Base-by-base conservation (phyloP, 352 stramenopile species). In the Pelagophyceae sp. region DNA sequence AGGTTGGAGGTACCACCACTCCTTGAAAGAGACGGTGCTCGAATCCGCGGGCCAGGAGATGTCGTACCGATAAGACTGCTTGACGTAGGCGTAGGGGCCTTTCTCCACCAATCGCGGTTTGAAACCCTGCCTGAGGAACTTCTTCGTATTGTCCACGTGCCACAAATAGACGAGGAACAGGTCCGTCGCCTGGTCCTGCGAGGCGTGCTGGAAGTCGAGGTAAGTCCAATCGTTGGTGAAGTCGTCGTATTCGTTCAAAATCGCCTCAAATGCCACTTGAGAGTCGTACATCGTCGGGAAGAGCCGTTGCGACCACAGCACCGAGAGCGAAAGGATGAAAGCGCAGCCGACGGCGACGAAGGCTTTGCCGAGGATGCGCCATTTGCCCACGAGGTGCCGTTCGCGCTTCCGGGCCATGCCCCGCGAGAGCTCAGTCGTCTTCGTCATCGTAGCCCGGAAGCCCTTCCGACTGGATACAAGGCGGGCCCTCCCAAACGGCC, bases 351-450 rank as follows among this genome's bases (percentile, higher is more conserved):
- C 23, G 3, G n/a, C 38, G 5, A 74, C 67, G 35, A 74, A 29
- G n/a, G 5, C 25, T 33, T 74, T 51, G 25, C 67, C 67, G 6
- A 74, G 5, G 1, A 60, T 33, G 1, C 67, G 31, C 3, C 17
- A 74, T n/a, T 31, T 50, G 1, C 6, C 17, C 35, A 31, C 17
- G 15, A 74, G 25, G 37, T 74, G 67, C 67, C 67, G 33, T 31
- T 74, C 67, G 15, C 31, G 38, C 67, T 74, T 74, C 38, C 67
- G 67, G 67, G 67, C 67, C 67, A 74, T 74, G 33, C 67, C 67
- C 19, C 23, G 33, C 11, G 33, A 35, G 3, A 74, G 5, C 27
- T 74, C 38, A 11, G 33, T 37, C 20, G 33, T 37, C 33, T 74
- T 74, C 27, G 67, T 74, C 67, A 74, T 74, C 15, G 58, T 54